Conservation (phyloP, 164 flowering plant genomes). For the Magnolia officinalis region DNA sequence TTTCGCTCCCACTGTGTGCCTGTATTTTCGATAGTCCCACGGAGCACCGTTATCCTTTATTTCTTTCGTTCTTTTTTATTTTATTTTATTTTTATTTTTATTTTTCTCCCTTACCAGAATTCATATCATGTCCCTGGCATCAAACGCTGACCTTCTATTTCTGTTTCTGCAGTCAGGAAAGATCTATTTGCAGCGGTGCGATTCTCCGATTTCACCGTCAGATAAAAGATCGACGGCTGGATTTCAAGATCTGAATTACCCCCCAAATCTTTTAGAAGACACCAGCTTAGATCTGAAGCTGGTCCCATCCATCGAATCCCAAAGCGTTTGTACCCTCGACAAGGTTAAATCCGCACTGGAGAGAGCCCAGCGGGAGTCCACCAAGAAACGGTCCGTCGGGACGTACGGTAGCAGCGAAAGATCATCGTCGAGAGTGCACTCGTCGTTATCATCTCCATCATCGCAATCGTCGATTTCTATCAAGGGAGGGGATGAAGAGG, state of each 20-base stretch:
- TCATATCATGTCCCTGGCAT: no score
- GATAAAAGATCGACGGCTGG: conserved; percentile 17
- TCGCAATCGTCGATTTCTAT: conserved; percentile 26
- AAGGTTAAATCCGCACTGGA: conserved; percentile 87
- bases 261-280: conserved; percentile 14
- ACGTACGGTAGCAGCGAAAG: neutral
- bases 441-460: conserved; percentile 17
- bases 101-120: neutral
- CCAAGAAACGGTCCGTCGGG: conserved; percentile 28
- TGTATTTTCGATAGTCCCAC: no score
- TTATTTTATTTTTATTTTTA: neutral
- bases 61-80: no score
- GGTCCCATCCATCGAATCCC: conserved; percentile 36
- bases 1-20: no score
- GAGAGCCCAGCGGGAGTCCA: conserved; percentile 47
- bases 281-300: conserved; percentile 58
- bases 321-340: conserved; percentile 86
- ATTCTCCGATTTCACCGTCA: conserved; percentile 29
- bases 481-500: conserved; percentile 29
- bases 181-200: conserved; percentile 58
- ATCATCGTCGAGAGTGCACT: conserved; percentile 16
- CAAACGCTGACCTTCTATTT: neutral
- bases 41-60: neutral
- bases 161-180: conserved; percentile 29
- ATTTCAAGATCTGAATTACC: conserved; percentile 51